phyloP scores from a whole-genome alignment of 2,329 filamentous ascomycete species.

The Clarireedia homoeocarpa region DNA sequence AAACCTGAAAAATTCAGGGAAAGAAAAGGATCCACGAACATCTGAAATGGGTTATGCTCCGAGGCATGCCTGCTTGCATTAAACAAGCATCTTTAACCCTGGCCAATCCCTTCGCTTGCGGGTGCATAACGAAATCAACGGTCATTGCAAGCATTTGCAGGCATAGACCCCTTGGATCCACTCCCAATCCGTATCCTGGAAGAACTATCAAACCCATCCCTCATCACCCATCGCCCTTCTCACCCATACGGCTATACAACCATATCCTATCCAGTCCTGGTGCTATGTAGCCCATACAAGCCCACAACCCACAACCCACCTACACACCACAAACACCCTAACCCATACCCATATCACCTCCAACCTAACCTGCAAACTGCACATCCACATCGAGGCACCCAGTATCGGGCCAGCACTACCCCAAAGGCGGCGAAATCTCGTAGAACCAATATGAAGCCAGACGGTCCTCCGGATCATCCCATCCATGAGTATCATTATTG shows the following conservation, averaged over 20 bases:
- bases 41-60: conserved; percentile 27
- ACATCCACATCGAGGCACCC: conserved; percentile 21
- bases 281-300: no score
- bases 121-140: conserved; percentile 24
- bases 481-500: conserved; percentile 17
- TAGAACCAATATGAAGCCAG: conserved; percentile 20
- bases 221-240: no score
- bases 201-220: conserved; percentile 13
- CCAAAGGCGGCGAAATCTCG: conserved; percentile 20
- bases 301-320: no score
- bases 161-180: conserved; percentile 21
- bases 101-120: conserved; percentile 21
- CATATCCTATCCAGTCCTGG: no score
- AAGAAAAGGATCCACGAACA: conserved; percentile 15
- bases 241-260: no score
- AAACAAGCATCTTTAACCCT: conserved; percentile 24
- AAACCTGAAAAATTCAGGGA: conserved; percentile 17
- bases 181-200: conserved; percentile 16
- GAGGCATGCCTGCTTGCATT: conserved; percentile 22
- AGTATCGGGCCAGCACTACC: conserved; percentile 23
- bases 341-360: no score
- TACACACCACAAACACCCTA: background rate
- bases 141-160: conserved; percentile 20
- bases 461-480: conserved; percentile 17
- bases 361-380: conserved; percentile 1